phyloP scores from a whole-genome alignment of 2,329 filamentous ascomycete species.

The Clonostachys chloroleuca region DNA sequence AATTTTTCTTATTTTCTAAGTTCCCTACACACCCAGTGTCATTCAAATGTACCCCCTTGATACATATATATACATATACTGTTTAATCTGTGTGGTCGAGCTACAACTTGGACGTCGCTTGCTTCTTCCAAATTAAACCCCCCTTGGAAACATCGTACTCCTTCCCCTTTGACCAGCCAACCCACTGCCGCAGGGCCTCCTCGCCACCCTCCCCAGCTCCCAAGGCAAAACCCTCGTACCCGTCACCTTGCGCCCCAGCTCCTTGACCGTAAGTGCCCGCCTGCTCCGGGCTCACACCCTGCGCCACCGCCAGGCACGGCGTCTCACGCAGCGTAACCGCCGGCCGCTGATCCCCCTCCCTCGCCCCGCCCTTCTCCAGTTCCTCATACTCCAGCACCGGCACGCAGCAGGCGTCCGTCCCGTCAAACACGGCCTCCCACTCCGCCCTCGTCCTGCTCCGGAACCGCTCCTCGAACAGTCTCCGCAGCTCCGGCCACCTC shows the following conservation, averaged over 20 bases:
- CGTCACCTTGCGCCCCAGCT: conserved; percentile 57
- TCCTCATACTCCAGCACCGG: conserved; percentile 76
- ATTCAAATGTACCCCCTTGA: no score
- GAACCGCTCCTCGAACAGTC: conserved; percentile 60
- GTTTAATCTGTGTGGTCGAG: background rate
- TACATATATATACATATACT: no score
- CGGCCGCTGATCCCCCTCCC: conserved; percentile 67
- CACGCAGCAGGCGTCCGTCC: conserved; percentile 88
- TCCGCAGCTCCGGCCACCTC: conserved; percentile 64
- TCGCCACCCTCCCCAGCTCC: conserved; percentile 69
- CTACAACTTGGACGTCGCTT: conserved; percentile 24
- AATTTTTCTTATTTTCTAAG: no score
- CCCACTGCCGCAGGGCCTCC: conserved; percentile 64
- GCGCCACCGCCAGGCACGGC: conserved; percentile 60
- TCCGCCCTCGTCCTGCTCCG: conserved; percentile 64
- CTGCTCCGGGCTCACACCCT: conserved; percentile 24
- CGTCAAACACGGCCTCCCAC: conserved; percentile 86
- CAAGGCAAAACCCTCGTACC: conserved; percentile 60
- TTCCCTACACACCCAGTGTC: no score
- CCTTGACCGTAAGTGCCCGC: conserved; percentile 55
- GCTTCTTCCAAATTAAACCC: conserved; percentile 45
- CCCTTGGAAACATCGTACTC: conserved; percentile 67
- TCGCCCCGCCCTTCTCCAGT: conserved; percentile 58
- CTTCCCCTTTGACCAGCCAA: conserved; percentile 68
- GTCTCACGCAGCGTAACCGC: conserved; percentile 64